Conservation (phyloP, 2,329 filamentous ascomycete species). For the Diaporthe destruens region DNA sequence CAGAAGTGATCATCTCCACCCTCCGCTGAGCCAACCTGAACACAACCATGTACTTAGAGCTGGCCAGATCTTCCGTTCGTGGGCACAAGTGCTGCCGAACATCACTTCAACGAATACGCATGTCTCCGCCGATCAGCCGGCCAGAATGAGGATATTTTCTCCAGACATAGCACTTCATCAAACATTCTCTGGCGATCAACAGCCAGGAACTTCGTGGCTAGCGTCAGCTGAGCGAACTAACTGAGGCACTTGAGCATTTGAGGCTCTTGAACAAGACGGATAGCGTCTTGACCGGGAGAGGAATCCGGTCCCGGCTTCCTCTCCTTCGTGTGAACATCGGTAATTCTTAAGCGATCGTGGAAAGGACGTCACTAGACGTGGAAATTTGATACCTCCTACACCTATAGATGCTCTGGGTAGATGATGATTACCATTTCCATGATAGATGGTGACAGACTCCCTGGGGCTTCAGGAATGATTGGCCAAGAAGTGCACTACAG, state of each 20-base stretch:
- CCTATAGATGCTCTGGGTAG: not conserved
- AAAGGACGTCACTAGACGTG: too few relatives aligned
- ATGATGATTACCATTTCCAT: not conserved
- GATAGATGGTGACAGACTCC: not conserved
- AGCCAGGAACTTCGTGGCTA: not conserved
- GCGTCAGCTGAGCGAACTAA: not conserved
- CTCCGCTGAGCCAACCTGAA: not conserved
- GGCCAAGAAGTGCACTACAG: not conserved
- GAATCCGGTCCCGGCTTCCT: not conserved
- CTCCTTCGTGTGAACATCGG: too few relatives aligned
- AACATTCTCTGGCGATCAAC: not conserved
- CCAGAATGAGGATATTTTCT: not conserved
- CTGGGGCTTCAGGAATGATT: not conserved
- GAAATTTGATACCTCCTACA: not conserved
- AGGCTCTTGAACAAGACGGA: not conserved
- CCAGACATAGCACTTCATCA: not conserved
- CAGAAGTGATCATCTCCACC: not conserved
- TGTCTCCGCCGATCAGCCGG: not conserved
- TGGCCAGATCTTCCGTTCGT: not conserved
- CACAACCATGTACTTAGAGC: not conserved
- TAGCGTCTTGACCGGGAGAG: not conserved
- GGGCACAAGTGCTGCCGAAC: not conserved
- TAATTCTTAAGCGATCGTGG: too few relatives aligned
- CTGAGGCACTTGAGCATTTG: not conserved
- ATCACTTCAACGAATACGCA: not conserved